Evolutionary conservation across 495 filamentous ascomycete species (phyloP).

Genomic region (Bathelium albidoporum): DNA sequence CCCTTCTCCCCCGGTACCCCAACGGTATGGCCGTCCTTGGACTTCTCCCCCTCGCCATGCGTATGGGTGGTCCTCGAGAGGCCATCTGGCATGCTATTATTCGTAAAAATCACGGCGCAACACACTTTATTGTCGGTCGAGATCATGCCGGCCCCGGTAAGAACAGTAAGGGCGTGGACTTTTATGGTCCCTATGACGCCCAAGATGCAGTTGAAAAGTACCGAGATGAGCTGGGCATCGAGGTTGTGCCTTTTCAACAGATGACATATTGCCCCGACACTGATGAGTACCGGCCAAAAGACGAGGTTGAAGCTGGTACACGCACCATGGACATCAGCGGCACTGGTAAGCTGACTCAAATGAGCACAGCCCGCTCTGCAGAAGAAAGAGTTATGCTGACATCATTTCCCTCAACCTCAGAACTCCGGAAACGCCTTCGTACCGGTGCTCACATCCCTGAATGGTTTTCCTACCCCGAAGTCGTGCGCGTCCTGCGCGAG

Average conservation of each 20-base stretch:
- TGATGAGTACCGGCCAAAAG: conserved; percentile 89
- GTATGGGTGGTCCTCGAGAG: conserved; percentile 97
- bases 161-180: conserved; percentile 91
- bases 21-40: conserved; percentile 98
- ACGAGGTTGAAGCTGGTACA: conserved; percentile 72
- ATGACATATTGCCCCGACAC: conserved; percentile 96
- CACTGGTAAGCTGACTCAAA: conserved; percentile 36
- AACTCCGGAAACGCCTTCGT: conserved; percentile 80
- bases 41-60: conserved; percentile 92
- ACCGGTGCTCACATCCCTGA: conserved; percentile 90
- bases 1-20: conserved; percentile 90
- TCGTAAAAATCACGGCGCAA: conserved; percentile 97
- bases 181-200: conserved; percentile 98
- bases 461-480: conserved; percentile 99
- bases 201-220: conserved; percentile 97
- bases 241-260: conserved; percentile 98
- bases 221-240: conserved; percentile 88
- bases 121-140: conserved; percentile 97
- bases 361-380: neutral
- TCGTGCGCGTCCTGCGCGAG: conserved; percentile 88
- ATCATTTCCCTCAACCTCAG: conserved; percentile 25
- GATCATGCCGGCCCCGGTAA: conserved; percentile 96
- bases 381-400: neutral
- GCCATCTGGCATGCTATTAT: conserved; percentile 99
- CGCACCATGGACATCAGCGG: conserved; percentile 95